These are phyloP conservation scores for Raddia distichophylla DNA, from an alignment of 176 grass and related monocot genomes.

Conservation along the genomic window DNA sequence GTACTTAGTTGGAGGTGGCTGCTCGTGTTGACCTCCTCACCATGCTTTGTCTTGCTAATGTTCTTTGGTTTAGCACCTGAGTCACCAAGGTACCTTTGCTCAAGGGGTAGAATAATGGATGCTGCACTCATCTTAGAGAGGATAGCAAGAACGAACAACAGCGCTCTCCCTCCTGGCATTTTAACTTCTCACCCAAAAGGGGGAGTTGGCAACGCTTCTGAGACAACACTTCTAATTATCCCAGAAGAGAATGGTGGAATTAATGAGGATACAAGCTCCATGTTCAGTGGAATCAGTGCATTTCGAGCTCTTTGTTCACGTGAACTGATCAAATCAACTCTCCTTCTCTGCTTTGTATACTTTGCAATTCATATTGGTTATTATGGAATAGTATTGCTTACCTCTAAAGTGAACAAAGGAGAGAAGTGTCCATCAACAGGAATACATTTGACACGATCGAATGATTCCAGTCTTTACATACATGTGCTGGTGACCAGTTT, in stretches of 20 bases:
- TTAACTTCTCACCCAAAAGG: constrained; percentile 39
- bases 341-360: constrained; percentile 69
- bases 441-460: constrained; percentile 27
- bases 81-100: constrained; percentile 82
- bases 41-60: constrained; percentile 64
- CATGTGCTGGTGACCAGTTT: constrained; percentile 69
- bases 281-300: constrained; percentile 4
- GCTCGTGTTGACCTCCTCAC: constrained; percentile 56
- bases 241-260: constrained; percentile 3
- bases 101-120: constrained; percentile 49
- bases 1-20: constrained; percentile 76
- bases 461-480: constrained; percentile 48
- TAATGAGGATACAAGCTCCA: constrained; percentile 24
- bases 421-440: constrained; percentile 40
- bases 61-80: constrained; percentile 64
- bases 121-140: constrained; percentile 57
- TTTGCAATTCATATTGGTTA: constrained; percentile 69
- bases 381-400: constrained; percentile 72
- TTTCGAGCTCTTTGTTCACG: constrained; percentile 42
- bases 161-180: constrained; percentile 54
- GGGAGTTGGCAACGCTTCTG: constrained; percentile 37
- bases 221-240: constrained; percentile 44
- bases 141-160: constrained; percentile 67
- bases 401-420: constrained; percentile 55
- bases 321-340: constrained; percentile 57